These are phyloP conservation scores for Penicillium argentinense DNA, from an alignment of 495 filamentous ascomycete genomes.

Conservation along the genomic window DNA sequence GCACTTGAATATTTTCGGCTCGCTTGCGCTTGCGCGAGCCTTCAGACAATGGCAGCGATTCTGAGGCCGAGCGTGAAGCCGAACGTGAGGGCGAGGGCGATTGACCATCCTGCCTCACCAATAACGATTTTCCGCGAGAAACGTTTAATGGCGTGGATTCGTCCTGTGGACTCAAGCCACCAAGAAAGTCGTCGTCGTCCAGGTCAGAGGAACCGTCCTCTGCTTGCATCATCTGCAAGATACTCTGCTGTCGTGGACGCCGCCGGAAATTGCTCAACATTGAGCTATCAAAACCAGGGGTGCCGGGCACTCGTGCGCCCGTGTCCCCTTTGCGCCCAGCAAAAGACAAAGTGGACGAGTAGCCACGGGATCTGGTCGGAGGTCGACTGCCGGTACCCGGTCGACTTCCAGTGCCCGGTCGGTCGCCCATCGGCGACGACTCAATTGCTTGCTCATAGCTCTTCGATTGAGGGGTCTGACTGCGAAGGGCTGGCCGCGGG, in stretches of 20 bases:
- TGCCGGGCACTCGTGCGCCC: conserved; percentile 43
- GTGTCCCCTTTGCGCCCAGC: conserved; percentile 43
- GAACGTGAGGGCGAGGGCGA: conserved; percentile 9
- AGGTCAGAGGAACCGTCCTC: conserved; percentile 50
- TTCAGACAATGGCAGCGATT: conserved; percentile 26
- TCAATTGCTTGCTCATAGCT: conserved; percentile 40
- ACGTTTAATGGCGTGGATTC: conserved; percentile 64
- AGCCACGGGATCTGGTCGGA: conserved; percentile 46
- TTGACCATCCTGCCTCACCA: conserved; percentile 16
- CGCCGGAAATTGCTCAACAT: conserved; percentile 62
- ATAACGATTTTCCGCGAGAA: conserved; percentile 33
- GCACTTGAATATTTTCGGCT: conserved; percentile 20
- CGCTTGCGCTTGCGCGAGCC: conserved; percentile 43
- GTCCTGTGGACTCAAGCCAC: conserved; percentile 61
- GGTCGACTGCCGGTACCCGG: conserved; percentile 45
- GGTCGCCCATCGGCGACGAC: conserved; percentile 39
- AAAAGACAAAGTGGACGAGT: conserved; percentile 46
- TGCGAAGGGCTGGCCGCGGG: conserved; percentile 25
- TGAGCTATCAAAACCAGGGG: conserved; percentile 56
- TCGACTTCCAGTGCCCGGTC: conserved; percentile 35
- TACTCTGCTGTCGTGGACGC: conserved; percentile 65
- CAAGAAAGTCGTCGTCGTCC: conserved; percentile 54
- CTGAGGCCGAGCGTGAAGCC: conserved; percentile 13
- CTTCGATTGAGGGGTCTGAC: conserved; percentile 37
- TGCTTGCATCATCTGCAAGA: conserved; percentile 61